Conservation (phyloP, 2,329 filamentous ascomycete species). For the Gyromitra esculenta region DNA sequence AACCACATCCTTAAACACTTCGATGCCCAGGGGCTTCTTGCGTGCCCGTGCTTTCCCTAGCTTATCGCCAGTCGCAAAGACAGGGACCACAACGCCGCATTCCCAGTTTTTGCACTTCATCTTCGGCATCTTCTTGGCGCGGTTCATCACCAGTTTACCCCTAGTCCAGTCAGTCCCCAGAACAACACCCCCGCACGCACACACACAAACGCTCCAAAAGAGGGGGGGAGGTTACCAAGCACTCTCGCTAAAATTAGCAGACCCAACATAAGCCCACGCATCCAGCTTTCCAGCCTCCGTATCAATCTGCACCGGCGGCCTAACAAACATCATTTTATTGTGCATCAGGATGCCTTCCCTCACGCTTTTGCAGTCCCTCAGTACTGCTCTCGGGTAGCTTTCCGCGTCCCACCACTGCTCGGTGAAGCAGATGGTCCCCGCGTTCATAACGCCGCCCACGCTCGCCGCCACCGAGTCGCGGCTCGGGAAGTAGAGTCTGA, state of each 20-base stretch:
- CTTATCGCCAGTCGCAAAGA: slow-evolving; percentile 59
- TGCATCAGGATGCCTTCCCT: slow-evolving; percentile 82
- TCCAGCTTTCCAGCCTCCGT: slow-evolving; percentile 57
- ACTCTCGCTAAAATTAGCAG: slow-evolving; percentile 89
- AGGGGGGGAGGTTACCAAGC: slow-evolving; percentile 75
- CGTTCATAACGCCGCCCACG: slow-evolving; percentile 72
- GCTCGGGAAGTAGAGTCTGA: slow-evolving; percentile 85
- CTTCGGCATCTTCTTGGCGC: slow-evolving; percentile 73
- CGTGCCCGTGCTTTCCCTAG: slow-evolving; percentile 46
- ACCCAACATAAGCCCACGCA: slow-evolving; percentile 87
- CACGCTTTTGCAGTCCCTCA: slow-evolving; percentile 79
- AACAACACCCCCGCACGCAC: too few species aligned
- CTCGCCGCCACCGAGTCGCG: slow-evolving; percentile 73
- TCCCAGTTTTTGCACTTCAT: slow-evolving; percentile 94
- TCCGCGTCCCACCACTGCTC: slow-evolving; percentile 72
- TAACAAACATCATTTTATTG: slow-evolving; percentile 70
- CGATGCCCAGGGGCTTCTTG: slow-evolving; percentile 59
- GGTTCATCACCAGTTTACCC: slow-evolving; percentile 80
- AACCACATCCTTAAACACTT: slow-evolving; percentile 67
- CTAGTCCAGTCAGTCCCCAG: slow-evolving; percentile 61
- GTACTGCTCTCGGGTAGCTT: slow-evolving; percentile 75
- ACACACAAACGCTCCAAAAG: too few species aligned
- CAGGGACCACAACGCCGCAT: slow-evolving; percentile 82
- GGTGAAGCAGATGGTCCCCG: slow-evolving; percentile 84
- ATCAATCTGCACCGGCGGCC: slow-evolving; percentile 50